phyloP scores from a whole-genome alignment of 495 filamentous ascomycete species.

The Sordaria brevicollis region DNA sequence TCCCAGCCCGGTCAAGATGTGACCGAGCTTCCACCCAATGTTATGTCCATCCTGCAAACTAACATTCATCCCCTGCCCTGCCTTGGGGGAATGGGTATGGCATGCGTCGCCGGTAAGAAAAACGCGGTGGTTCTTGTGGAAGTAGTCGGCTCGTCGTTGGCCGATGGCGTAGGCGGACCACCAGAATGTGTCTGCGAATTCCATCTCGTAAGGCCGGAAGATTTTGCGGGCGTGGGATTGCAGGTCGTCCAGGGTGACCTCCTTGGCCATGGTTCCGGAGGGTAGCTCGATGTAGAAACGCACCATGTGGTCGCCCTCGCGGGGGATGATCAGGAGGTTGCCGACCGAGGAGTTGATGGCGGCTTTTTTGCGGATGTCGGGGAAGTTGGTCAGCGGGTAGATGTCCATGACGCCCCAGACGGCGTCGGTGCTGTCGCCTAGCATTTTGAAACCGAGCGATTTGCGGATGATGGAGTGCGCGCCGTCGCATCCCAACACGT shows the following conservation, averaged over 20 bases:
- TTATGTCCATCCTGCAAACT: conserved; percentile 48
- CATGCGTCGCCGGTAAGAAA: conserved; percentile 63
- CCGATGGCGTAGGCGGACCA: conserved; percentile 58
- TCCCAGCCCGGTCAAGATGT: conserved; percentile 50
- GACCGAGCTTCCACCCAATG: conserved; percentile 70
- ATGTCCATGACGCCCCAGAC: conserved; percentile 73
- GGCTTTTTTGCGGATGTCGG: conserved; percentile 54
- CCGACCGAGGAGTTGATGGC: conserved; percentile 45
- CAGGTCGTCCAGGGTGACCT: conserved; percentile 46
- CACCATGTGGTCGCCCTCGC: conserved; percentile 51
- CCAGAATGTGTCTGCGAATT: conserved; percentile 41
- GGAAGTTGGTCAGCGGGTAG: conserved; percentile 64
- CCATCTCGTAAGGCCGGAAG: conserved; percentile 39
- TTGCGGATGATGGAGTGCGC: conserved; percentile 61
- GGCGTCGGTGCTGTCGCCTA: conserved; percentile 64
- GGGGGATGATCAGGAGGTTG: conserved; percentile 51
- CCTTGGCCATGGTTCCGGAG: conserved; percentile 19
- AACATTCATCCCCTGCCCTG: conserved; percentile 67
- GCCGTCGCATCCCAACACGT: conserved; percentile 68
- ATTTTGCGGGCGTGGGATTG: conserved; percentile 48
- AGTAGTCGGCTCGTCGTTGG: conserved; percentile 47
- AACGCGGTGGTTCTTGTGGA: conserved; percentile 45
- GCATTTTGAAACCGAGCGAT: conserved; percentile 58
- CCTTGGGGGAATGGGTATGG: conserved; percentile 65
- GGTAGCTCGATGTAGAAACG: conserved; percentile 55